Evolutionary conservation across 2,329 filamentous ascomycete species (phyloP), one percentile per base, ranked within the genome.

Genomic region (Dactylellina leptospora): DNA sequence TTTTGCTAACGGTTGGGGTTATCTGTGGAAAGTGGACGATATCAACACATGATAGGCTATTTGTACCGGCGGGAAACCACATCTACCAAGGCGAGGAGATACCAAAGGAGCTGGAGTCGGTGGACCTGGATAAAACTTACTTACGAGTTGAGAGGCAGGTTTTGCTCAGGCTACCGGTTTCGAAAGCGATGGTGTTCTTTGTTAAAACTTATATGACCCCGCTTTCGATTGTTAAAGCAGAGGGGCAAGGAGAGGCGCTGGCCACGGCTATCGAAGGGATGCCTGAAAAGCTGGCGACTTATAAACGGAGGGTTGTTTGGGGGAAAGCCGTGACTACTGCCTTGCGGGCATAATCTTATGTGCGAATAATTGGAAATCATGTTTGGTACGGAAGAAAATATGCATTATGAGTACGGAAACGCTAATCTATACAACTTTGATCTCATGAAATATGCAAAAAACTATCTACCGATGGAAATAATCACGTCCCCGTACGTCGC

Each of bases 121-220:
- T 76, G 13, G 64, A 75, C 42, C 70, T 74, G 10, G 70, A 73
- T n/a, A 56, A 47, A 30, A 66, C 80, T 4, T 78, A 77, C 50
- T 72, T 83, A 3, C 80, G 83, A 23, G 81, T 83, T 27, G 84
- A 87, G 76, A 78, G 85, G 11, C 84, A 86, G 75, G 84, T 83
- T 0, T 74, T 86, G 27, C 83, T 80, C 1, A 80, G 84, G 1
- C 79, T 86, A 5, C 84, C 84, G 0, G 75, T 79, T 62, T 83
- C 82, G 0, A 76, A 77, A 1, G 82, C 82, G 0, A 77, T 86
- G 1, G 75, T 86, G 10, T 86, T 86, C 76, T 84, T 83, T 8
- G 85, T 86, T 79, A 85, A 86, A 78, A 85, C 84, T 0, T 85
- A 85, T 64, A 66, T 85, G 13, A 85, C 85, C 53, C 81, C 82